A percentile compares a stretch with the other conserved stretches of the same genome.
Evolutionary conservation across 75 land plant species (phyloP).

Genomic region (Selaginella moellendorffii): DNA sequence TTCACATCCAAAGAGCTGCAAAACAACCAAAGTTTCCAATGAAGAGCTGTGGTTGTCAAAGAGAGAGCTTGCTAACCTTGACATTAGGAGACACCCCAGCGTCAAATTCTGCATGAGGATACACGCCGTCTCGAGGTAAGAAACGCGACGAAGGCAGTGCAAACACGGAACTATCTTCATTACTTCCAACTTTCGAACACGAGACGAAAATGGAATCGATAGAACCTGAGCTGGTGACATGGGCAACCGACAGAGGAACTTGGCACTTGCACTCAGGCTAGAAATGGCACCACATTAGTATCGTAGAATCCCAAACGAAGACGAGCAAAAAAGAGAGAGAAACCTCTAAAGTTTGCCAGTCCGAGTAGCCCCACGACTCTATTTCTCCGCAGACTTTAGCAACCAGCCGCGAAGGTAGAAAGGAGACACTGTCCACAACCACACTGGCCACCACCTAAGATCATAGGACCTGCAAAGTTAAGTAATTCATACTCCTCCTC

Average conservation of each 20-base stretch:
- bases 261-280: not conserved
- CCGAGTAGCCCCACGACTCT: constrained; percentile 21
- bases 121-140: constrained; percentile 13
- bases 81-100: constrained; percentile 13
- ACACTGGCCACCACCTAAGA: constrained; percentile 28
- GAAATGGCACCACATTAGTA: not conserved
- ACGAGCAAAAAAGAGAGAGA: not conserved
- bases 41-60: too few relatives aligned
- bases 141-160: constrained; percentile 3
- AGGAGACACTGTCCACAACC: constrained; percentile 14
- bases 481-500: not conserved
- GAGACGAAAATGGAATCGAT: not conserved
- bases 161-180: constrained; percentile 9
- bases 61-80: constrained; percentile 20
- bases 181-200: not conserved
- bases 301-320: not conserved
- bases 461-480: not conserved
- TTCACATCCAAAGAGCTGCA: constrained; percentile 24
- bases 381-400: constrained; percentile 19
- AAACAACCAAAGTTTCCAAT: too few relatives aligned
- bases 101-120: constrained; percentile 15
- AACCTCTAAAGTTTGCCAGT: constrained; percentile 26
- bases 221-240: not conserved
- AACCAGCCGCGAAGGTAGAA: constrained; percentile 20
- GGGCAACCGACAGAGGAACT: not conserved